Percentiles rank a stretch among this genome's conserved stretches.
These are phyloP conservation scores for Trichoderma polysporum DNA, from an alignment of 2,329 filamentous ascomycete species.

Conservation along the genomic window DNA sequence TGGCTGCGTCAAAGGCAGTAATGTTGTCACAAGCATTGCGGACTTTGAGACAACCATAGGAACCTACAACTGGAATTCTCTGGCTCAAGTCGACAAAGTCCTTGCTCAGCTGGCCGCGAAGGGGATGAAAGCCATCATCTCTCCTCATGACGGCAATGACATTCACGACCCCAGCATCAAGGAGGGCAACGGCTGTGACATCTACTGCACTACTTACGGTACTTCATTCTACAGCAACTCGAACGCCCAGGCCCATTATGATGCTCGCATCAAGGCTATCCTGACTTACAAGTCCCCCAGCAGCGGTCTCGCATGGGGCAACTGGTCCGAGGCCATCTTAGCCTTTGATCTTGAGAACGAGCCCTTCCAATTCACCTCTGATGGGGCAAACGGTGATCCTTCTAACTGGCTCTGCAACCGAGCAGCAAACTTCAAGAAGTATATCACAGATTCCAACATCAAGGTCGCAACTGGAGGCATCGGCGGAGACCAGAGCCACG, in stretches of 20 bases:
- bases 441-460: conserved; percentile 30
- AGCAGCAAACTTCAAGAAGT: conserved; percentile 27
- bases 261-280: conserved; percentile 32
- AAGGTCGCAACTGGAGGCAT: conserved; percentile 34
- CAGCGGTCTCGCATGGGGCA: conserved; percentile 34
- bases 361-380: conserved; percentile 26
- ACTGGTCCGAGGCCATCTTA: conserved; percentile 34
- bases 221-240: conserved; percentile 32
- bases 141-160: conserved; percentile 23
- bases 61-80: conserved; percentile 23
- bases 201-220: conserved; percentile 25
- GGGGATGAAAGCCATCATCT: conserved; percentile 25
- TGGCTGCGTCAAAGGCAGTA: conserved; percentile 25
- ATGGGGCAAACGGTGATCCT: conserved; percentile 1
- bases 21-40: conserved; percentile 13
- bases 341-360: conserved; percentile 38
- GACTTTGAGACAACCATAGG: conserved; percentile 24
- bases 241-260: conserved; percentile 32
- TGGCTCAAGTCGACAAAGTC: conserved; percentile 22
- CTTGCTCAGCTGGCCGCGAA: conserved; percentile 10
- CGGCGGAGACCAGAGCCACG: conserved; percentile 34
- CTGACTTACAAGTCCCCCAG: conserved; percentile 33
- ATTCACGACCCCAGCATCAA: not conserved
- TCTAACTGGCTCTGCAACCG: conserved; percentile 34
- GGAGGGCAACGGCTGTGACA: conserved; percentile 6